Base-by-base conservation (phyloP, 805 yeast genomes). In the Ogataea angusta region DNA sequence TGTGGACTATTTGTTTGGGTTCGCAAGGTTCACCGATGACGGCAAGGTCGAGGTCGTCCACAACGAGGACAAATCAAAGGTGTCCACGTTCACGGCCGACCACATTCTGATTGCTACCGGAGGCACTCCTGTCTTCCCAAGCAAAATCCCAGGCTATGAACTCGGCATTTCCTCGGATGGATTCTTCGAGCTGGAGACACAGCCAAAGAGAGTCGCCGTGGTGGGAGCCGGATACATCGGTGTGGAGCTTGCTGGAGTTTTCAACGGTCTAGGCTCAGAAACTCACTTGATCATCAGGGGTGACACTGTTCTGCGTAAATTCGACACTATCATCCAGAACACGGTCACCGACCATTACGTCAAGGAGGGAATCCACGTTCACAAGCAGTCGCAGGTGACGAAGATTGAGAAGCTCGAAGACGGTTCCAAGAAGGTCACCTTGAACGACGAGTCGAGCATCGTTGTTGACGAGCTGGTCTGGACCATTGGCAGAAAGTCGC, bases 181-280 rank as follows among this genome's bases (percentile, higher is more conserved):
- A 0, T 93, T 93, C 63, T 93, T 93, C 59, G 77, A 76, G 48
- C 70, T 93, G 51, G 82, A 76, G 45, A 58, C 67, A 35, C 97
- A 90, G 67, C 99, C 99, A 37, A 82, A 88, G 65, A 75, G 81
- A 35, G 98, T 91, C 21, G 98, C 95, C 2, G 74, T 93, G 46
- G 96, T 93, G 10, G 99, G 99, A 54, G 96, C 96, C 27, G 99
- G 99, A 31, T 93, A 93, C 68, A 93, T 93, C 61, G 98, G 96
- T 43, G 84, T 89, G 34, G 99, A 93, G 69, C 75, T 93, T 37
- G 85, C 97, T 6, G 99, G 99, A 48, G 89, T 93, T 32, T 91
- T 93, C 78, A 75, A 85, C 51, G 88, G 88, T 17, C 73, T 93
- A 47, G 95, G 95, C 13, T 62, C 91, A 12, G 88, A 91, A 51